phyloP scores from a whole-genome alignment of 148 eudicot species.

The Fallopia convolvulus region DNA sequence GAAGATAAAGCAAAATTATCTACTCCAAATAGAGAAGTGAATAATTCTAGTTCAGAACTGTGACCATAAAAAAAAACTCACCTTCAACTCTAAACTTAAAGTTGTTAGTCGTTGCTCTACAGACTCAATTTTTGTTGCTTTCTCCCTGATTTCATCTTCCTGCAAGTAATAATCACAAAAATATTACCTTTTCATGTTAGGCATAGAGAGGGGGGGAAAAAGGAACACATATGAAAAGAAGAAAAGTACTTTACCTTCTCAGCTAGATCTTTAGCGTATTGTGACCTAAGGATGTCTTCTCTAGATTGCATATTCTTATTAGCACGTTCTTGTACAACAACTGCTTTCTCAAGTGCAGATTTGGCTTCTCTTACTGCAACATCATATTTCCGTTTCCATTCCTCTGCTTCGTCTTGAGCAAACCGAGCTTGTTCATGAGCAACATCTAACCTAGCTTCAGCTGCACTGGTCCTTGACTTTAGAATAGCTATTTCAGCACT shows the following conservation, averaged over 20 bases:
- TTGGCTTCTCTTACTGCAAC: conserved; percentile 85
- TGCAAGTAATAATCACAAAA: conserved; percentile 21
- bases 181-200: not conserved
- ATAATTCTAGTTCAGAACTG: too few species aligned
- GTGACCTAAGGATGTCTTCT: conserved; percentile 77
- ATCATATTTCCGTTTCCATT: conserved; percentile 86
- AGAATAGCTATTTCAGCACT: conserved; percentile 63
- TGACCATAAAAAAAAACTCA: conserved; percentile 16
- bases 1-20: not conserved
- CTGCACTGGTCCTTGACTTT: conserved; percentile 68
- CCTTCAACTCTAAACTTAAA: conserved; percentile 72
- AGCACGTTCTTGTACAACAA: conserved; percentile 70
- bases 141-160: conserved; percentile 78
- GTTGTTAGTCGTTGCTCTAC: conserved; percentile 78
- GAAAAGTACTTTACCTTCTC: conserved; percentile 51
- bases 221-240: not conserved
- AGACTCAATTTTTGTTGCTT: conserved; percentile 59
- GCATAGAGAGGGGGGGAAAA: not conserved
- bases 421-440: conserved; percentile 81
- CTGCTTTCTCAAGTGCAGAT: conserved; percentile 89
- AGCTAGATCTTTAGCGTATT: conserved; percentile 50
- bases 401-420: conserved; percentile 88
- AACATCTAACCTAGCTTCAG: conserved; percentile 89
- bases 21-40: not conserved
- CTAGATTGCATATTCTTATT: conserved; percentile 63